phyloP scores from a whole-genome alignment of 2,329 filamentous ascomycete genomes.

The Biscogniauxia sp. region DNA sequence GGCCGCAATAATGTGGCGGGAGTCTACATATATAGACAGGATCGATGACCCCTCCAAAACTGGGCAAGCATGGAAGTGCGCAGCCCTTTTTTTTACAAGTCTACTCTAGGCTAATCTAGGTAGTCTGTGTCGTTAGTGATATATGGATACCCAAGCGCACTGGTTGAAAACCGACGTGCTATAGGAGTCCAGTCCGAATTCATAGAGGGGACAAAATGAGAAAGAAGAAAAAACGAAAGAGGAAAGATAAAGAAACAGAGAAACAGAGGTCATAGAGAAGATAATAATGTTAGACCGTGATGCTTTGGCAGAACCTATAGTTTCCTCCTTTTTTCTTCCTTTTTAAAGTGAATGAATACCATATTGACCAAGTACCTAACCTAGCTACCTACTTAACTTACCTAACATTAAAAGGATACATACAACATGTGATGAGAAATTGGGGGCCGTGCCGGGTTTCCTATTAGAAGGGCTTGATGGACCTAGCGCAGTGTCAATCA shows the following conservation, averaged over 20 bases:
- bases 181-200: conserved; percentile 15
- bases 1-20: background rate
- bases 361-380: too few species aligned
- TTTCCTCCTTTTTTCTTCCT: background rate
- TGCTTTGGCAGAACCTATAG: background rate
- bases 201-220: conserved; percentile 4
- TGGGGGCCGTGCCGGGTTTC: background rate
- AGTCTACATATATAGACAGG: background rate
- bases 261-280: conserved; percentile 13
- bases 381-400: too few species aligned
- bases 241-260: conserved; percentile 10
- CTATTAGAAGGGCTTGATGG: background rate
- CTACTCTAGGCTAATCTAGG: too few species aligned
- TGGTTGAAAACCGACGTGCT: conserved; percentile 7
- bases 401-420: too few species aligned
- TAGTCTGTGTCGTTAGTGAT: conserved; percentile 12
- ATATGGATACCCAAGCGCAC: conserved; percentile 17
- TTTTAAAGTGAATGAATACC: background rate
- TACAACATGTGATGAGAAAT: background rate
- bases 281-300: conserved; percentile 2
- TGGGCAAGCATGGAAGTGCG: too few species aligned
- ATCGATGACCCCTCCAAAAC: background rate
- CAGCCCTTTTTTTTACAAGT: background rate
- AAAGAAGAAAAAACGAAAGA: conserved; percentile 5
- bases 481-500: background rate